These are phyloP conservation scores for Fusarium sublunatum DNA, from an alignment of 2,329 filamentous ascomycete species.

Conservation along the genomic window DNA sequence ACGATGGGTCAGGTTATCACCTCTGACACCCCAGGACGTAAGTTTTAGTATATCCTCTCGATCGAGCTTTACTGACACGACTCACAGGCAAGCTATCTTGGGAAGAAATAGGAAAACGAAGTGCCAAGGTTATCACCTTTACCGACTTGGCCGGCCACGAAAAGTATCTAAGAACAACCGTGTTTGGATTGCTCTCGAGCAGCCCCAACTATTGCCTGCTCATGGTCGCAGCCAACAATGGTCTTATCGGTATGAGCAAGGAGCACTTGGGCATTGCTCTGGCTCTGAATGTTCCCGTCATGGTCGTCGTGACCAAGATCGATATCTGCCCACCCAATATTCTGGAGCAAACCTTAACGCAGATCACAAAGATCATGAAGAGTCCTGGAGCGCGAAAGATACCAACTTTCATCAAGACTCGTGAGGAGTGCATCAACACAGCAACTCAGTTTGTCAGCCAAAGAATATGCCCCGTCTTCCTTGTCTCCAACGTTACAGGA, in stretches of 20 bases:
- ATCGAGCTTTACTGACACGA: constrained; percentile 26
- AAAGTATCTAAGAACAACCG: constrained; percentile 92
- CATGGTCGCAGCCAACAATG: constrained; percentile 99
- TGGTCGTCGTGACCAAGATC: constrained; percentile 98
- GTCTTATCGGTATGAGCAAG: constrained; percentile 96
- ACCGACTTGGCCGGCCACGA: constrained; percentile 96
- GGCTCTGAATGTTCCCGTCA: constrained; percentile 94
- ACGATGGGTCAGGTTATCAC: constrained; percentile 84
- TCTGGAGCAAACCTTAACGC: constrained; percentile 89
- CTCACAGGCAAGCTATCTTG: constrained; percentile 77
- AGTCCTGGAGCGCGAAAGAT: constrained; percentile 95
- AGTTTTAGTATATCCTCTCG: constrained; percentile 48
- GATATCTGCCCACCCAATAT: constrained; percentile 98
- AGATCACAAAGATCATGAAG: constrained; percentile 92
- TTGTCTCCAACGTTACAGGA: constrained; percentile 97
- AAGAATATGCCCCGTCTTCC: constrained; percentile 95
- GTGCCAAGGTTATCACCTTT: constrained; percentile 96
- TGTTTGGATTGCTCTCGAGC: constrained; percentile 93
- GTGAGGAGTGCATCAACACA: constrained; percentile 92
- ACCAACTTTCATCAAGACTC: constrained; percentile 92
- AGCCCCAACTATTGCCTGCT: constrained; percentile 97
- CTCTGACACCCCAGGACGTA: constrained; percentile 84
- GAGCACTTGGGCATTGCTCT: constrained; percentile 96
- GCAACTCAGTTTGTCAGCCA: constrained; percentile 96
- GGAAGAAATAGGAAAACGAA: constrained; percentile 96